Evolutionary conservation across 306 rosid species (phyloP).

Genomic region (Styphnolobium japonicum): DNA sequence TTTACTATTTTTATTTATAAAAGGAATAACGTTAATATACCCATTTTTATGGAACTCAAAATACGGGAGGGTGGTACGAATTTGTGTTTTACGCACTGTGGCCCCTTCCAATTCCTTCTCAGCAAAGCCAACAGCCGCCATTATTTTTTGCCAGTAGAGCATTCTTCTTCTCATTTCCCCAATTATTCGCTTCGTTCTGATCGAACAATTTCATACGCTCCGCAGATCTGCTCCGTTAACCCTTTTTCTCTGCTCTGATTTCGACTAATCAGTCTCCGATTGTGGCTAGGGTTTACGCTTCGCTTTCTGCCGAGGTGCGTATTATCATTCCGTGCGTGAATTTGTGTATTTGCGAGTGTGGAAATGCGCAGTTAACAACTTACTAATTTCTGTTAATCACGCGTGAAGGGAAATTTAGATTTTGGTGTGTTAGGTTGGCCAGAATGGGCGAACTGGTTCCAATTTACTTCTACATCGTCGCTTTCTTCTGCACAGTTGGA

Average conservation of each 20-base stretch:
- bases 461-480: slow-evolving; percentile 56
- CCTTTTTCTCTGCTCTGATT: background rate
- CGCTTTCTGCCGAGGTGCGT: background rate
- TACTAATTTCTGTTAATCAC: background rate
- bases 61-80: background rate
- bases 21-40: no score
- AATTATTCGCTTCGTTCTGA: background rate
- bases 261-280: slow-evolving; percentile 2
- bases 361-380: slow-evolving; percentile 3
- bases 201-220: slow-evolving; percentile 4
- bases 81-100: background rate
- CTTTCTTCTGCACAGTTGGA: slow-evolving; percentile 82
- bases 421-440: background rate
- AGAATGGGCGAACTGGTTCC: slow-evolving; percentile 66
- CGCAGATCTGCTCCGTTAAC: slow-evolving; percentile 20
- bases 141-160: slow-evolving; percentile 20
- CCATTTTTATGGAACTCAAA: no score
- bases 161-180: background rate
- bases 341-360: background rate
- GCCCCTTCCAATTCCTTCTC: background rate
- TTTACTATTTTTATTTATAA: no score
- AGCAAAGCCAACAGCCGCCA: slow-evolving; percentile 29
- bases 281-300: slow-evolving; percentile 32
- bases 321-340: background rate
- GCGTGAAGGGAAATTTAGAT: background rate